Percentiles rank a stretch among this genome's conserved stretches.
These are phyloP conservation scores for Physcomitrium patens DNA, from an alignment of 225 moss, liverwort and hornwort species.

Conservation along the genomic window DNA sequence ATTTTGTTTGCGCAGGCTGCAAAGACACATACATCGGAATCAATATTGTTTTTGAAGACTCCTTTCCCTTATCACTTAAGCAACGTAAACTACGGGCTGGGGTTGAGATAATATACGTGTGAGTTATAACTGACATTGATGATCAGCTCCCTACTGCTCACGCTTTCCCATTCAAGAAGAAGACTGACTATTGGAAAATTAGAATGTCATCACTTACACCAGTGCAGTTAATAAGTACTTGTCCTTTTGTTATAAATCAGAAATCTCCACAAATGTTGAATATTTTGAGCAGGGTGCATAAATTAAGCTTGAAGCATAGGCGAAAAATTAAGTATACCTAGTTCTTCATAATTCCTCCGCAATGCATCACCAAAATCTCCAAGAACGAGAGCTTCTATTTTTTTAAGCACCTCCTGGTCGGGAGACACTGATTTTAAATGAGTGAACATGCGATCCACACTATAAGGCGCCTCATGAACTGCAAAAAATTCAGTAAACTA, in stretches of 20 bases:
- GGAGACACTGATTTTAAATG: conserved; percentile 36
- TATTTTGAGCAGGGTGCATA: neutral
- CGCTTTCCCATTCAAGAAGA: neutral
- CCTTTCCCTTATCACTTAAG: too few species aligned
- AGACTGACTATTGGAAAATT: neutral
- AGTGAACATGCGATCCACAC: conserved; percentile 48
- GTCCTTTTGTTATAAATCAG: neutral
- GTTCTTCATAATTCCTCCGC: neutral
- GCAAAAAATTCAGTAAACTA: conserved; percentile 17
- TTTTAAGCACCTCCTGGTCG: conserved; percentile 25
- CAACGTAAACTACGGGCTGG: too few species aligned
- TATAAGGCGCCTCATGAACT: conserved; percentile 40
- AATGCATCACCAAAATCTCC: conserved; percentile 43
- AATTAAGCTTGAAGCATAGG: neutral
- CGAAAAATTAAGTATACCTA: conserved; percentile 4
- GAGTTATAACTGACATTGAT: neutral
- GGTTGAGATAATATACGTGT: neutral
- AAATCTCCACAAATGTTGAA: neutral
- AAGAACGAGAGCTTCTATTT: conserved; percentile 40
- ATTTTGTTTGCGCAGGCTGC: conserved; percentile 17
- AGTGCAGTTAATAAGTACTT: neutral
- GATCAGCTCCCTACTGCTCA: neutral
- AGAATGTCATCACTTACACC: conserved; percentile 5
- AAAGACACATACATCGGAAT: neutral
- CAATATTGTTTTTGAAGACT: too few species aligned